Percentiles rank a stretch among this genome's conserved stretches.
phyloP scores from a whole-genome alignment of 768 basidiomycete genomes.

The Chalciporus piperatus region DNA sequence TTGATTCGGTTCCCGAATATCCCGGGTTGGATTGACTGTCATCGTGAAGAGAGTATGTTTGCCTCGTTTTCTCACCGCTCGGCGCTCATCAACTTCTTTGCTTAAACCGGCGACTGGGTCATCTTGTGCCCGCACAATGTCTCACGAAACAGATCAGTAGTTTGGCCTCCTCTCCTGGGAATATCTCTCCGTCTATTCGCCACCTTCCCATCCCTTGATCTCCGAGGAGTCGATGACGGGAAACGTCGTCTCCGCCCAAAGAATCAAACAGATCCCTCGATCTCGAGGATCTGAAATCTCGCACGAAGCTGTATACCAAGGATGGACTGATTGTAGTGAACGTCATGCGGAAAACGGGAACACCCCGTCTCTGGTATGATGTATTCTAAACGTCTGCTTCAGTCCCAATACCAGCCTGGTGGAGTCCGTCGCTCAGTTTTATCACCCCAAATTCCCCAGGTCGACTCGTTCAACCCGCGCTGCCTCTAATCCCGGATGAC shows the following conservation, averaged over 20 bases:
- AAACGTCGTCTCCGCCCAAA: slow-evolving; percentile 9
- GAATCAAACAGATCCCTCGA: slow-evolving; percentile 3
- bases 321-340: slow-evolving; percentile 17
- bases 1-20: slow-evolving; percentile 1
- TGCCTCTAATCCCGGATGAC: slow-evolving; percentile 17
- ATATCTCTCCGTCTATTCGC: not conserved
- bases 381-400: not conserved
- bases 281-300: slow-evolving; percentile 4
- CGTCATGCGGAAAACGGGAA: slow-evolving; percentile 4
- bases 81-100: not conserved
- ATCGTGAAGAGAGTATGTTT: not conserved
- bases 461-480: slow-evolving; percentile 18
- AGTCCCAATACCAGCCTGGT: not conserved
- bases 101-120: slow-evolving; percentile 16
- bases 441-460: slow-evolving; percentile 3
- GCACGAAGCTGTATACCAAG: slow-evolving; percentile 9
- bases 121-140: slow-evolving; percentile 19
- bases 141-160: slow-evolving; percentile 21
- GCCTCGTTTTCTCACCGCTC: slow-evolving; percentile 1
- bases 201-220: slow-evolving; percentile 13
- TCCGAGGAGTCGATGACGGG: slow-evolving; percentile 26
- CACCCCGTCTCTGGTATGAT: not conserved
- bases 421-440: not conserved
- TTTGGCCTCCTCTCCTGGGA: slow-evolving; percentile 13
- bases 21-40: slow-evolving; percentile 6